A percentile compares a stretch with the other conserved stretches of the same genome.
Conservation (phyloP, 2,329 filamentous ascomycete species). For the Pestalotiopsis sp. region DNA sequence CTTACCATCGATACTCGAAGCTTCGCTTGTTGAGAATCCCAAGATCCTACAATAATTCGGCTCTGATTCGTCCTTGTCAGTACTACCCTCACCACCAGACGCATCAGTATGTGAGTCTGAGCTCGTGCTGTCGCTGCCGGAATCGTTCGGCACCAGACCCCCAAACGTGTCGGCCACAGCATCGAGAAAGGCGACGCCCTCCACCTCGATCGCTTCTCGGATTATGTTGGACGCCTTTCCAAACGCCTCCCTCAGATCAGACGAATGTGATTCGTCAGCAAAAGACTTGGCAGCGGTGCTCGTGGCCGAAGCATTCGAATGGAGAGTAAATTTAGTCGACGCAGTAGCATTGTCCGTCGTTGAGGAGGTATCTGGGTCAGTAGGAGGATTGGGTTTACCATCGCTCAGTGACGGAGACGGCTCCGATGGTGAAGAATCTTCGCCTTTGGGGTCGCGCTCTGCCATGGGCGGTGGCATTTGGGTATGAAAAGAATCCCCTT, state of each 20-base stretch:
- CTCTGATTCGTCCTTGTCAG: not conserved
- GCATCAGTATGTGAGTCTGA: conserved; percentile 14
- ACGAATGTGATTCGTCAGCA: conserved; percentile 11
- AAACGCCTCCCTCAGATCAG: conserved; percentile 31
- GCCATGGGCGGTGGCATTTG: not conserved
- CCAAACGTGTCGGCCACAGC: conserved; percentile 24
- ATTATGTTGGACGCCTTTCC: conserved; percentile 45
- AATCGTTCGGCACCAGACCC: conserved; percentile 8
- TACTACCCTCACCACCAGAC: conserved; percentile 21
- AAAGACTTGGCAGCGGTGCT: not conserved
- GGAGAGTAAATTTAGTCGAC: conserved; percentile 7
- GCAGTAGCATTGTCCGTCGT: not conserved
- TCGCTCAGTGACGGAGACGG: not conserved
- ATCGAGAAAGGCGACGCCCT: conserved; percentile 40
- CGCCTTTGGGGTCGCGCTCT: not conserved
- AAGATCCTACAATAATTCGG: conserved; percentile 33
- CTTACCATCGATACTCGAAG: conserved; percentile 34
- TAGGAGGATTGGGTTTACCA: not conserved
- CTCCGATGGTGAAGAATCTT: not conserved
- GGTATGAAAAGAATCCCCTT: not conserved
- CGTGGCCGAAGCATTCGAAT: not conserved
- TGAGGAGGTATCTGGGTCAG: not conserved
- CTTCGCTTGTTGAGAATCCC: conserved; percentile 38
- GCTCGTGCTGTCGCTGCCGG: not conserved
- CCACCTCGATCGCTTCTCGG: conserved; percentile 42